These are phyloP conservation scores for Leccinum ochraceum DNA, from an alignment of 768 basidiomycete genomes.

Conservation along the genomic window DNA sequence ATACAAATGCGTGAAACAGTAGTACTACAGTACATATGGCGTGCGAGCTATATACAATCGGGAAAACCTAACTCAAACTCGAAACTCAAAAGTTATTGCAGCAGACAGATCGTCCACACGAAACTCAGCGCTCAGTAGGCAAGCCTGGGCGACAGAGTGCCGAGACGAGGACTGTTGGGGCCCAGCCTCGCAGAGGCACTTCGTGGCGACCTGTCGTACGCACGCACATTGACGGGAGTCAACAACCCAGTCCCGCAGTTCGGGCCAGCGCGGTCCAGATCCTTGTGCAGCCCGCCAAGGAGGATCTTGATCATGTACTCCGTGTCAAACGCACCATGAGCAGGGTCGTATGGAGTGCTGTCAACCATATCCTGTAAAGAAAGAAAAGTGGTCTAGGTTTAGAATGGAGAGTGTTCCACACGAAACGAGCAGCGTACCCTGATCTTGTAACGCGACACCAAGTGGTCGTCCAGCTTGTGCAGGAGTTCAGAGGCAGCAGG, in stretches of 20 bases:
- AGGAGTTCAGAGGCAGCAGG: conserved; percentile 39
- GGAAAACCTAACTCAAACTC: neutral
- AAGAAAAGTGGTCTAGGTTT: neutral
- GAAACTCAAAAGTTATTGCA: neutral
- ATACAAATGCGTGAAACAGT: neutral
- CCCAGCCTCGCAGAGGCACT: conserved; percentile 10
- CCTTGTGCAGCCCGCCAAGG: conserved; percentile 27
- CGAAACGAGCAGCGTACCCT: conserved; percentile 18
- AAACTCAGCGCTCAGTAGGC: neutral
- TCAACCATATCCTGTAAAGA: conserved; percentile 46
- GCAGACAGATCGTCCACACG: neutral
- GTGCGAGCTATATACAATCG: neutral
- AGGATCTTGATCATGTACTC: conserved; percentile 39
- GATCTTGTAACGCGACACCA: conserved; percentile 33
- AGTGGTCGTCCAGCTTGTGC: conserved; percentile 41
- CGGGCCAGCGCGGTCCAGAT: conserved; percentile 15
- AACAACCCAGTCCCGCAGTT: conserved; percentile 7
- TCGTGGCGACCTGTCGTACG: neutral
- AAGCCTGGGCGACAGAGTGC: conserved; percentile 8
- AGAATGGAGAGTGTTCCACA: neutral
- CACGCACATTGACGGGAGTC: conserved; percentile 2
- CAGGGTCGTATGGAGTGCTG: conserved; percentile 41
- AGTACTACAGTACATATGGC: neutral
- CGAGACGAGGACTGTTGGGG: conserved; percentile 15
- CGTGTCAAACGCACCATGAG: conserved; percentile 32